These are phyloP conservation scores for Macrophomina tecta DNA, from an alignment of 2,329 filamentous ascomycete genomes.

Conservation along the genomic window DNA sequence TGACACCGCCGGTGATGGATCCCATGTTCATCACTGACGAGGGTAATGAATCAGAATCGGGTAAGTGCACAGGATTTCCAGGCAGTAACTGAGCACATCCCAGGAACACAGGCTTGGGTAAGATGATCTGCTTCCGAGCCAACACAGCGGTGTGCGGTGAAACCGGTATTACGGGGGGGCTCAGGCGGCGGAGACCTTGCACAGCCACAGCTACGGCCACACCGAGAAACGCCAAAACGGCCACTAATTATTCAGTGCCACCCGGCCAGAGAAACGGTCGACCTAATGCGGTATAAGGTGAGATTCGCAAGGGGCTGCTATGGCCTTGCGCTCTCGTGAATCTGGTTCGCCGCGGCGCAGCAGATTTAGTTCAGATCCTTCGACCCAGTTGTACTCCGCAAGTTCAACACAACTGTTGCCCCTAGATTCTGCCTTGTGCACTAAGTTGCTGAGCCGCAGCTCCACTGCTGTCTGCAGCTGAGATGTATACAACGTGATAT, in stretches of 20 bases:
- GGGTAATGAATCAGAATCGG: neutral
- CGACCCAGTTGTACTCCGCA: neutral
- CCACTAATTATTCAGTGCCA: neutral
- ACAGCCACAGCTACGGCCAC: slow-evolving; percentile 4
- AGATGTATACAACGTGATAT: neutral
- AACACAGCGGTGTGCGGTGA: slow-evolving; percentile 2
- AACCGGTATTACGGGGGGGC: neutral
- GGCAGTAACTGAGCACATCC: neutral
- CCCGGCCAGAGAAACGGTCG: neutral
- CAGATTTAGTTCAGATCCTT: neutral
- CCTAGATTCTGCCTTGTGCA: neutral
- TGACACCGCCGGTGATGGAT: too few relatives aligned
- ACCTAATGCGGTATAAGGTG: neutral
- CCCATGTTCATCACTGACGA: too few relatives aligned
- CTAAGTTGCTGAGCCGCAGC: neutral
- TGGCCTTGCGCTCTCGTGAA: neutral
- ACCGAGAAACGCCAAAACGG: neutral
- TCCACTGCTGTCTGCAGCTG: too few relatives aligned
- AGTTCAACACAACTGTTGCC: neutral
- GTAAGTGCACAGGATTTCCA: neutral
- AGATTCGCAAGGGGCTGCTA: neutral
- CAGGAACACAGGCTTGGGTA: neutral
- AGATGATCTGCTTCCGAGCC: neutral
- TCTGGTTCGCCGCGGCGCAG: slow-evolving; percentile 11
- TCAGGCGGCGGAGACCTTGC: neutral